A percentile compares a stretch with the other conserved stretches of the same genome.
phyloP scores from a whole-genome alignment of 1,284 basidiomycete genomes.

The Volvariella volvacea region DNA sequence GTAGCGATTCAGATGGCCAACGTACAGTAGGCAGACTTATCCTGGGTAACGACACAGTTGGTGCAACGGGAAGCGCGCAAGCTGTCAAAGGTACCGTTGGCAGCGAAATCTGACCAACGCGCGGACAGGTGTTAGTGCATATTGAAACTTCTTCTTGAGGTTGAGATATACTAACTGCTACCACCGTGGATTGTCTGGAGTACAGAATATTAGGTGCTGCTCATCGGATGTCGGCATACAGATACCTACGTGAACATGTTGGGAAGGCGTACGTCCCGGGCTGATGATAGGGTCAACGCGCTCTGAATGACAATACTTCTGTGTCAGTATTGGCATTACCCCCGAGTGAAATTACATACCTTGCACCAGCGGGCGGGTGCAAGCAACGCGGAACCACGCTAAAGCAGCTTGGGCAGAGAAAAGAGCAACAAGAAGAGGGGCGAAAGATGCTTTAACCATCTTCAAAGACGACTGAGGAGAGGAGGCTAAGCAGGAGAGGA shows the following conservation, averaged over 20 bases:
- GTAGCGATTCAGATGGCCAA: background rate
- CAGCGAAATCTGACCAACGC: constrained; percentile 23
- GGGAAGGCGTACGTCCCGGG: constrained; percentile 28
- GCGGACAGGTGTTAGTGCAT: background rate
- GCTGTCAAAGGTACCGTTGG: constrained; percentile 26
- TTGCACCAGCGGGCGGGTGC: constrained; percentile 30
- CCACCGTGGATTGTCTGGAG: constrained; percentile 28
- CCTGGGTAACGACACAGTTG: constrained; percentile 27
- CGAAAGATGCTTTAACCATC: background rate
- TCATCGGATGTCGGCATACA: background rate
- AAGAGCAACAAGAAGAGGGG: constrained; percentile 1
- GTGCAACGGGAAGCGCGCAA: constrained; percentile 32
- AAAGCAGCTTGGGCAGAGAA: constrained; percentile 13
- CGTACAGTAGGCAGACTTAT: constrained; percentile 30
- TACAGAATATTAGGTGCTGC: background rate
- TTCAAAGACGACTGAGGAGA: background rate
- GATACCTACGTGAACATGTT: constrained; percentile 33
- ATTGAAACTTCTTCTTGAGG: background rate
- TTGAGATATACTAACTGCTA: constrained; percentile 17
- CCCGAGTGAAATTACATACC: constrained; percentile 13
- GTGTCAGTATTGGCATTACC: constrained; percentile 1
- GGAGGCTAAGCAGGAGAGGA: too few relatives aligned
- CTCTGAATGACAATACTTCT: constrained; percentile 16
- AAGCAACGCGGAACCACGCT: constrained; percentile 37
- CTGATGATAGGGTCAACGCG: constrained; percentile 39